Percentiles rank a stretch among this genome's conserved stretches.
Evolutionary conservation across 257 asterid genomes (phyloP).

Genomic region (Capsicum baccatum): DNA sequence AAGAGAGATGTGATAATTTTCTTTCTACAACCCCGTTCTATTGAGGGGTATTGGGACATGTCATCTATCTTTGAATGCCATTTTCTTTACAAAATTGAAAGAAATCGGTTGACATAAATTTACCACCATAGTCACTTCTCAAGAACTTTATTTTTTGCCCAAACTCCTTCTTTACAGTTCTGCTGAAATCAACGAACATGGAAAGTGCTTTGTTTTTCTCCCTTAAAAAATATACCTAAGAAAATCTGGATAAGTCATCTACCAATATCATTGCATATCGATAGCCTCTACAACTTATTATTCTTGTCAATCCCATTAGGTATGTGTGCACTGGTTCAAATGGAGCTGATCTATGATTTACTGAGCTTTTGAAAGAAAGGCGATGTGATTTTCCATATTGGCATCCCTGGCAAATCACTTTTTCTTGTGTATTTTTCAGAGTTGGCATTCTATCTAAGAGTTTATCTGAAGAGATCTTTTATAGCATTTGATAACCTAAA

Average conservation of each 20-base stretch:
- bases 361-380: slow-evolving; percentile 24
- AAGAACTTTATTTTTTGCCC: slow-evolving; percentile 28
- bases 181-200: slow-evolving; percentile 25
- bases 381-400: slow-evolving; percentile 27
- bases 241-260: slow-evolving; percentile 32
- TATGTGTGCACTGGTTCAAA: slow-evolving; percentile 28
- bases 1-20: background rate
- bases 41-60: slow-evolving; percentile 12
- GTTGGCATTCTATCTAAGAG: slow-evolving; percentile 29
- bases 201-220: slow-evolving; percentile 31
- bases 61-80: slow-evolving; percentile 3
- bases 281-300: slow-evolving; percentile 18
- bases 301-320: slow-evolving; percentile 35
- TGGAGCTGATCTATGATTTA: background rate
- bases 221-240: slow-evolving; percentile 30
- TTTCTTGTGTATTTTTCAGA: background rate
- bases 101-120: slow-evolving; percentile 8
- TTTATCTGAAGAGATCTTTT: slow-evolving; percentile 29
- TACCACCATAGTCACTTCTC: slow-evolving; percentile 33
- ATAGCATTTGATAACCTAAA: slow-evolving; percentile 31
- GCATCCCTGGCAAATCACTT: slow-evolving; percentile 27
- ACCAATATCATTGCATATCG: slow-evolving; percentile 35
- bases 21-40: slow-evolving; percentile 15
- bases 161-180: slow-evolving; percentile 22
- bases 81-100: background rate